Conservation (phyloP, 2,329 filamentous ascomycete species). For the Mollisiaceae sp. region DNA sequence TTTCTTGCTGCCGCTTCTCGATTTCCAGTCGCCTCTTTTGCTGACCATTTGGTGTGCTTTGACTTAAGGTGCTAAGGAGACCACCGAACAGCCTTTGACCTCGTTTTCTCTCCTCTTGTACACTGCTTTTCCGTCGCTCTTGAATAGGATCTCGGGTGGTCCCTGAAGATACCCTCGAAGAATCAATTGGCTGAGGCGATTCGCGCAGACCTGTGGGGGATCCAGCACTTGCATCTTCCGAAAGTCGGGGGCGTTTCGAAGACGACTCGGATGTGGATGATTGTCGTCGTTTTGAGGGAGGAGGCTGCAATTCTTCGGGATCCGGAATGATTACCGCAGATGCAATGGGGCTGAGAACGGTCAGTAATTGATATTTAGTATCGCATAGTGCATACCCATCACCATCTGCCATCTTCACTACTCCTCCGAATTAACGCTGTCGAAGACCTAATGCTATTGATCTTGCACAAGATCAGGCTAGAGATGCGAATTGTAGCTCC, state of each 20-base stretch:
- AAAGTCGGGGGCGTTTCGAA: constrained; percentile 58
- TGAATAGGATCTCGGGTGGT: constrained; percentile 28
- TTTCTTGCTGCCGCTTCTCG: constrained; percentile 80
- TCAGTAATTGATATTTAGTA: constrained; percentile 24
- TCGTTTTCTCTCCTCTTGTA: constrained; percentile 80
- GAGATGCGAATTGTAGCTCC: constrained; percentile 9
- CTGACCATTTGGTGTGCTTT: constrained; percentile 64
- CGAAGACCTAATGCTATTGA: not conserved
- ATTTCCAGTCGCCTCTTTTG: constrained; percentile 78
- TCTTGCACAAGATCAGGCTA: constrained; percentile 12
- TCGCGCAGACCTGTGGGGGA: constrained; percentile 38
- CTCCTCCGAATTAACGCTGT: too few species aligned
- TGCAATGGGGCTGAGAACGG: constrained; percentile 39
- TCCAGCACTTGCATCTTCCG: constrained; percentile 30
- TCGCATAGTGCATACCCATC: constrained; percentile 27
- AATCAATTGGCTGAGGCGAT: constrained; percentile 35
- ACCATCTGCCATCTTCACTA: constrained; percentile 33
- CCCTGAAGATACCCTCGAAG: constrained; percentile 16
- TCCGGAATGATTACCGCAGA: constrained; percentile 45
- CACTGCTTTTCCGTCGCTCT: constrained; percentile 49
- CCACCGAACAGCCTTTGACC: constrained; percentile 87
- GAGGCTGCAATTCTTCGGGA: constrained; percentile 21
- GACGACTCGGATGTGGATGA: constrained; percentile 57
- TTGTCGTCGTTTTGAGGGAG: constrained; percentile 49
- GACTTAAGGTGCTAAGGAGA: constrained; percentile 65